Evolutionary conservation across 1,284 basidiomycete species (phyloP).

Genomic region (Apiotrichum mycotoxinovorans): DNA sequence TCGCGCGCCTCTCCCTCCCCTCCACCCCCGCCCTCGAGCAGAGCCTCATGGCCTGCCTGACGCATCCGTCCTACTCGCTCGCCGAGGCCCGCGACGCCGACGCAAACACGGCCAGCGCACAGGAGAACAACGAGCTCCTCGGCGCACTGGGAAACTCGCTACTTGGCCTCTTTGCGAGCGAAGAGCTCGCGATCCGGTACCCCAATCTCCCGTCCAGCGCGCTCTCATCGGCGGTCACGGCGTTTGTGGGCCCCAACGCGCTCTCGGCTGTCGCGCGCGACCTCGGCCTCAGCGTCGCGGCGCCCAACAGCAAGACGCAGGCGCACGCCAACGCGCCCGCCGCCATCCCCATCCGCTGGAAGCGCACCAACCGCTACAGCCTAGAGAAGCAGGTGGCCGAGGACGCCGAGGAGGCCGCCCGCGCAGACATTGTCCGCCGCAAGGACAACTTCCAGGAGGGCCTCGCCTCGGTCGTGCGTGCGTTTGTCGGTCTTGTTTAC

Average conservation of each 20-base stretch:
- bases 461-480: constrained; percentile 51
- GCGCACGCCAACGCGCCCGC: constrained; percentile 14
- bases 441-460: constrained; percentile 25
- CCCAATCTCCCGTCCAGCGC: constrained; percentile 89
- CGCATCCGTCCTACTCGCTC: constrained; percentile 68
- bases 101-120: not conserved
- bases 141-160: constrained; percentile 80
- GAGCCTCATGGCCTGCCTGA: constrained; percentile 50
- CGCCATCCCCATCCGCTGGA: constrained; percentile 45
- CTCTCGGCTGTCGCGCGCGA: constrained; percentile 80
- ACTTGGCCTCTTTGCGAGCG: constrained; percentile 84
- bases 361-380: constrained; percentile 67
- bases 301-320: constrained; percentile 17
- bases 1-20: constrained; percentile 41
- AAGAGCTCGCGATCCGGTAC: constrained; percentile 76
- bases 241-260: constrained; percentile 80
- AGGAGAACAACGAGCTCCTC: constrained; percentile 70
- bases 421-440: constrained; percentile 11
- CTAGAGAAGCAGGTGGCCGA: constrained; percentile 41
- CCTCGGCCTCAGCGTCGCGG: constrained; percentile 53
- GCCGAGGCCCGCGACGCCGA: not conserved
- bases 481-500: constrained; percentile 56
- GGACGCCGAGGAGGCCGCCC: constrained; percentile 10
- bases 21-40: constrained; percentile 29
- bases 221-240: constrained; percentile 82